phyloP scores from a whole-genome alignment of 1,284 basidiomycete species.

The Malassezia psittaci region DNA sequence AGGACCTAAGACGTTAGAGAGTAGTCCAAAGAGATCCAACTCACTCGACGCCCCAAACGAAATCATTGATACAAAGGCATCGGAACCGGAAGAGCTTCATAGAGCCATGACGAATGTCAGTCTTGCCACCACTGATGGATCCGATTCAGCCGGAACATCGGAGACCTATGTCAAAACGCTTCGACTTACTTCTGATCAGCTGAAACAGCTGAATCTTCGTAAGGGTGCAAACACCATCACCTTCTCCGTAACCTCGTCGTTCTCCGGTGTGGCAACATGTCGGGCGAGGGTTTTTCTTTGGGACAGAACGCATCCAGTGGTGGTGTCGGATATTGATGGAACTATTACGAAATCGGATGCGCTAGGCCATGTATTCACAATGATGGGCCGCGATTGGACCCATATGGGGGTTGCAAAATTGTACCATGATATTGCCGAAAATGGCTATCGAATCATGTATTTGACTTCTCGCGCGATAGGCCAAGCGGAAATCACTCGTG shows the following conservation, averaged over 20 bases:
- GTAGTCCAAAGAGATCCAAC: too few species aligned
- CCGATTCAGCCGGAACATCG: background rate
- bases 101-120: too few species aligned
- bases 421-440: conserved; percentile 86
- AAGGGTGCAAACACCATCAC: conserved; percentile 84
- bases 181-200: conserved; percentile 70
- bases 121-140: too few species aligned
- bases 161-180: conserved; percentile 82
- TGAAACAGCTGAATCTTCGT: conserved; percentile 63
- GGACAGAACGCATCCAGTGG: conserved; percentile 78
- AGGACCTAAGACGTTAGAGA: too few species aligned
- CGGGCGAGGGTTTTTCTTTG: conserved; percentile 90
- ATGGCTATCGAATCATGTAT: conserved; percentile 98
- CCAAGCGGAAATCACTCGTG: conserved; percentile 91
- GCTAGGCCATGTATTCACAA: conserved; percentile 90
- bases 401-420: conserved; percentile 94
- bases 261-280: conserved; percentile 68
- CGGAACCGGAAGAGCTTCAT: too few species aligned
- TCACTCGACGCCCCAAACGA: too few species aligned
- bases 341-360: conserved; percentile 94
- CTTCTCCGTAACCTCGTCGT: conserved; percentile 74
- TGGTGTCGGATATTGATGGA: conserved; percentile 96
- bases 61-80: too few species aligned
- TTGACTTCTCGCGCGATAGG: conserved; percentile 94
- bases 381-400: conserved; percentile 99